Evolutionary conservation across 2,329 filamentous ascomycete genomes (phyloP), one percentile per base, ranked within the genome.

Genomic region (Neoarthrinium moseri): DNA sequence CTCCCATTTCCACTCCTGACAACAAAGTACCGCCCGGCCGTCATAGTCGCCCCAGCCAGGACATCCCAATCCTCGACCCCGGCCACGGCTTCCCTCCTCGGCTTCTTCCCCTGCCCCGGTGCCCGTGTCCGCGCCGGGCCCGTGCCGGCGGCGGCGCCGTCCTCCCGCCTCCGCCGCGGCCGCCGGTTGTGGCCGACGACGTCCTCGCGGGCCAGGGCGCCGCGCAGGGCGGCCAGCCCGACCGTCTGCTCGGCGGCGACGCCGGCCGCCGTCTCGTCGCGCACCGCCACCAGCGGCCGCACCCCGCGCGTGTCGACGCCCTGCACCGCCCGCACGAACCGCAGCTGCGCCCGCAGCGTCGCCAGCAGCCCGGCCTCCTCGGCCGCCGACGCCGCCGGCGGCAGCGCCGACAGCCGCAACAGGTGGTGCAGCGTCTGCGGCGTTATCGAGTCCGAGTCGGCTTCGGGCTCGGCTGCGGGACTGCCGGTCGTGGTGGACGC

Each of bases 261-360:
- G 0, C 78, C 81, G 11, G 66, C 65, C 2, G 61, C 56, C 2
- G 87, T 88, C 70, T 94, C 91, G 63, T 97, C 92, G 43, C 89
- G 82, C 47, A 97, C 86, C 35, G 86, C 85, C 41, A 81, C 77
- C 34, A 99, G 69, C 0, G 94, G 91, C 46, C 83, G 75, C 0
- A 96, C 74, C 4, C 78, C 83, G 0, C 74, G 68, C 1, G 89
- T 91, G 63, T 95, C 80, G 39, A 96, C 85, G 35, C 77, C 72
- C 60, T 95, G 91, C 17, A 97, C 84, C 51, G 90, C 82, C 50
- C 81, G 84, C n/a, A 97, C 91, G 61, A 99, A 99, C 59, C 87
- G 86, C 0, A 99, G 79, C 62, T 99, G 94, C 24, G 87, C 83
- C 43, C 84, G 78, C 2, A 99, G 77, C 1, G 86, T 91, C 18